Evolutionary conservation across 352 stramenopile species (phyloP), one percentile per base, ranked within the genome.

Genomic region (Peronospora destructor): DNA sequence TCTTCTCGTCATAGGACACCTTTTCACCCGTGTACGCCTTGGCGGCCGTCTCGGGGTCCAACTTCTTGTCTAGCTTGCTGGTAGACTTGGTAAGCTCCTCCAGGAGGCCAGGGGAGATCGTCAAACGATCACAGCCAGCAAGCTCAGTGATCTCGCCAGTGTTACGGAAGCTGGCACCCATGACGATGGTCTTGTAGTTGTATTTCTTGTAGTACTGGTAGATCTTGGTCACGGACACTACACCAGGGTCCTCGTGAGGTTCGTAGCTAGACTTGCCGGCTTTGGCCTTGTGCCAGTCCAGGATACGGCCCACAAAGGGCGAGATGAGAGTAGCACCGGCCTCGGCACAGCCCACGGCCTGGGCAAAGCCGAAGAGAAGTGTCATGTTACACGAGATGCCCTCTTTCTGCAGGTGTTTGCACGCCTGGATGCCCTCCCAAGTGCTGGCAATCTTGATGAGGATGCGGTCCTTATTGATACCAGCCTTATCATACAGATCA

Each of bases 121-220:
- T 99, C 67, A 99, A 89, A 51, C 93, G 87, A 76, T 99, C 96
- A 45, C 95, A 97, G 45, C 97, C 97, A 29, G 95, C 90, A 38
- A 99, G 72, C 48, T 96, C 95, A 14, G 92, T 75, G 66, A 99
- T 98, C 71, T 99, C 94, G 61, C 97, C 96, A 6, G 91, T 87
- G 67, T 97, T 97, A 61, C 87, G 90, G 73, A 98, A 98, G 65
- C 78, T 95, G 42, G 94, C 85, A 48, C 90, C 92, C 93, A 98
- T 98, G 49, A 97, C 91, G 41, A 98, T 96, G 13, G 92, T 98
- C 51, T 94, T 76, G 76, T 97, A 95, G 51, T 74, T 85, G 76
- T 87, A 96, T 78, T 98, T 98, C 73, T 99, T 98, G 86, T 98
- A 98, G 77, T 98, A 98, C 51, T 94, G 82, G 73, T 98, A 99